Conservation (phyloP, 192 early-diverging fungal genomes). For the Anaeromyces robustus region DNA sequence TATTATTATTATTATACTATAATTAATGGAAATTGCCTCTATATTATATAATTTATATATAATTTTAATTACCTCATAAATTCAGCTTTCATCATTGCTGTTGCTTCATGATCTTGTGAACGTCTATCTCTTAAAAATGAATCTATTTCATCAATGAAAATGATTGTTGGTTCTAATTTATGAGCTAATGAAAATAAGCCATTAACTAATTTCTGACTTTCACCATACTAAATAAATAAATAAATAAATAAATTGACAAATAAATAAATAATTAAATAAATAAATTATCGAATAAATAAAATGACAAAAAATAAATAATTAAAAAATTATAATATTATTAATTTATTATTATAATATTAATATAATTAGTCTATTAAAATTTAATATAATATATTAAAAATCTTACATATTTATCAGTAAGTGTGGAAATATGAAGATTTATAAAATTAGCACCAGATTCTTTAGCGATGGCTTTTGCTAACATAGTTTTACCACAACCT, state of each 20-base stretch:
- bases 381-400: neutral
- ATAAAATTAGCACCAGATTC: slow-evolving; percentile 97
- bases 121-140: slow-evolving; percentile 81
- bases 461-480: slow-evolving; percentile 11
- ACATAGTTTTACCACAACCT: slow-evolving; percentile 48
- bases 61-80: slow-evolving; percentile 59
- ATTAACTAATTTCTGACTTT: slow-evolving; percentile 83
- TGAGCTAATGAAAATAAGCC: slow-evolving; percentile 85
- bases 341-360: too few relatives aligned
- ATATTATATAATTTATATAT: neutral
- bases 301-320: too few relatives aligned
- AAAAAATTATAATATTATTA: too few relatives aligned
- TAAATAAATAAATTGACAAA: too few relatives aligned
- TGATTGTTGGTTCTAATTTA: slow-evolving; percentile 88
- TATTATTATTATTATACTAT: too few relatives aligned
- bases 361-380: too few relatives aligned
- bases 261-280: too few relatives aligned
- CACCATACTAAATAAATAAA: slow-evolving; percentile 48
- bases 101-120: slow-evolving; percentile 86
- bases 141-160: slow-evolving; percentile 99
- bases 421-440: slow-evolving; percentile 88
- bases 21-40: too few relatives aligned
- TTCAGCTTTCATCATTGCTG: slow-evolving; percentile 98
- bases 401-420: slow-evolving; percentile 82
- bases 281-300: too few relatives aligned